Conservation (phyloP, 108 stramenopile genomes). For the Conticribra guillardii region DNA sequence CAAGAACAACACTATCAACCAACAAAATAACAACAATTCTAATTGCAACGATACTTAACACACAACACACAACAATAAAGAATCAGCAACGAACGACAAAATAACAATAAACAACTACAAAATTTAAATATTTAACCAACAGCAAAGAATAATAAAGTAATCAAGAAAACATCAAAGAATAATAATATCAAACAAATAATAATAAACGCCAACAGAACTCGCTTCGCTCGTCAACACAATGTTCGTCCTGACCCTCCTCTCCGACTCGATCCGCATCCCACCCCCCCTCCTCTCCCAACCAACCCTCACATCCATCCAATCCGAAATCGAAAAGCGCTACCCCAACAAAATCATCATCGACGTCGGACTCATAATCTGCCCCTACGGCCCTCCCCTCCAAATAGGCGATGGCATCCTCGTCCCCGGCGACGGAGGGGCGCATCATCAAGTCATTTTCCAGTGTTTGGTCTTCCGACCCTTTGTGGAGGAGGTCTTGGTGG, state of each 20-base stretch:
- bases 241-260: constrained; percentile 77
- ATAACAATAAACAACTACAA: too few species aligned
- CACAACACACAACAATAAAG: too few species aligned
- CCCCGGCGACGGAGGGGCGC: constrained; percentile 85
- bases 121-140: too few species aligned
- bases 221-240: too few species aligned
- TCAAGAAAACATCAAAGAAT: too few species aligned
- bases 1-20: too few species aligned
- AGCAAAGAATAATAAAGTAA: too few species aligned
- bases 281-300: constrained; percentile 66
- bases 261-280: constrained; percentile 79
- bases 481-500: constrained; percentile 86
- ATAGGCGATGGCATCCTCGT: constrained; percentile 75
- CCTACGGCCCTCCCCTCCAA: constrained; percentile 70
- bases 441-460: constrained; percentile 79
- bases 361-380: constrained; percentile 82
- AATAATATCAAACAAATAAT: too few species aligned
- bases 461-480: constrained; percentile 90
- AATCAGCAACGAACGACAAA: too few species aligned
- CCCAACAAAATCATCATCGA: constrained; percentile 86
- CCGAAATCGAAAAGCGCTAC: constrained; percentile 81
- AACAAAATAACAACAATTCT: too few species aligned
- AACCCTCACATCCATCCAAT: constrained; percentile 62
- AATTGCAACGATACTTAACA: too few species aligned
- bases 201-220: too few species aligned